A percentile compares a stretch with the other conserved stretches of the same genome.
Evolutionary conservation across 495 filamentous ascomycete species (phyloP).

Genomic region (Penicillium samsonianum): DNA sequence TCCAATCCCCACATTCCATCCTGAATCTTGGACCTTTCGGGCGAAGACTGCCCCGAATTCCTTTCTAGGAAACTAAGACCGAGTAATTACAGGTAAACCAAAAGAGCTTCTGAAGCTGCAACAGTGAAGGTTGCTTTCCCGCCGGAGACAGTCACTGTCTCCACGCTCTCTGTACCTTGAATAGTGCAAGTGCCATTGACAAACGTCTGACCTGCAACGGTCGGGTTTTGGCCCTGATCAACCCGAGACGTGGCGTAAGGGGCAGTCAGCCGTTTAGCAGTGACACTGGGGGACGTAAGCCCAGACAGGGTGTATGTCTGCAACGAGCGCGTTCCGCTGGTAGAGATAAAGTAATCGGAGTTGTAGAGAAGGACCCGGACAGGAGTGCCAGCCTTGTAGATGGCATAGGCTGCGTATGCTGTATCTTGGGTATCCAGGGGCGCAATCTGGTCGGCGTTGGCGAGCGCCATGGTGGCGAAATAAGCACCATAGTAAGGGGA

Average conservation of each 20-base stretch:
- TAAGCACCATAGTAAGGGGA: conserved; percentile 62
- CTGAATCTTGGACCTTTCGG: neutral
- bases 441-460: conserved; percentile 51
- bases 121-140: conserved; percentile 50
- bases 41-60: neutral
- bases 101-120: conserved; percentile 55
- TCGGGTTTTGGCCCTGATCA: conserved; percentile 48
- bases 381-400: conserved; percentile 47
- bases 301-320: conserved; percentile 51
- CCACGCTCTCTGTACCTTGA: conserved; percentile 43
- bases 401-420: conserved; percentile 54
- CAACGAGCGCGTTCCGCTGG: conserved; percentile 40
- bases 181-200: conserved; percentile 53
- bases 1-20: neutral
- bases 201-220: conserved; percentile 56
- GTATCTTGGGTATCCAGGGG: conserved; percentile 51
- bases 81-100: conserved; percentile 50
- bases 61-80: neutral
- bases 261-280: conserved; percentile 56
- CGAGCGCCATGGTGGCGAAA: conserved; percentile 54
- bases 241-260: conserved; percentile 49
- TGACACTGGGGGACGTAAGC: conserved; percentile 37
- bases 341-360: conserved; percentile 54
- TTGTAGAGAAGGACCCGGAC: conserved; percentile 54
- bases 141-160: conserved; percentile 39